Evolutionary conservation across 2,329 filamentous ascomycete genomes (phyloP).

Genomic region (Colletotrichum scovillei): DNA sequence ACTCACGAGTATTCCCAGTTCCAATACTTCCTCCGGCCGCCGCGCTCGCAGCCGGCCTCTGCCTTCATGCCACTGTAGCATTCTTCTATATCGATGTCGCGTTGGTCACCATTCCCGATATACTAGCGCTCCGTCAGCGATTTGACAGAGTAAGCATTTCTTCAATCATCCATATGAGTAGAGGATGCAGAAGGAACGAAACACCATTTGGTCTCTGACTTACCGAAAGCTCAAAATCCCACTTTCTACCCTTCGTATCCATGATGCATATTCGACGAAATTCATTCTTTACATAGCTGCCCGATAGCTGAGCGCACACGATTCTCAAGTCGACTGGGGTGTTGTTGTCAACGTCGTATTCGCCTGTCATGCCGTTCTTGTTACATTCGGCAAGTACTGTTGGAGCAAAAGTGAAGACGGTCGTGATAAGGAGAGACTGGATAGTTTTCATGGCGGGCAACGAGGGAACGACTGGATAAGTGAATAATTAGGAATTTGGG

Average conservation of each 20-base stretch:
- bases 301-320: neutral
- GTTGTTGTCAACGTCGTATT: neutral
- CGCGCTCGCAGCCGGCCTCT: neutral
- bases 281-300: neutral
- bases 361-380: neutral
- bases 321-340: neutral
- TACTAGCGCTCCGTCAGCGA: neutral
- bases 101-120: neutral
- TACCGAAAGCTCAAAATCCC: neutral
- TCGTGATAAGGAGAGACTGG: neutral
- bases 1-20: neutral
- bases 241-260: neutral
- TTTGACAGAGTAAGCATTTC: accelerated
- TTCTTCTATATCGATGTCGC: neutral
- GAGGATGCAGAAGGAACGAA: neutral
- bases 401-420: neutral
- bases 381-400: neutral
- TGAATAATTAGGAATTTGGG: neutral
- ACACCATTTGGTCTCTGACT: neutral
- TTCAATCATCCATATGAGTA: neutral
- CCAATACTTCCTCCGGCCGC: neutral
- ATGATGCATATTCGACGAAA: neutral
- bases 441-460: neutral
- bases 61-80: neutral
- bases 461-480: neutral